A percentile compares a stretch with the other conserved stretches of the same genome.
Evolutionary conservation across 129 eudicot genomes (phyloP).

Genomic region (Ambrosia trifida): DNA sequence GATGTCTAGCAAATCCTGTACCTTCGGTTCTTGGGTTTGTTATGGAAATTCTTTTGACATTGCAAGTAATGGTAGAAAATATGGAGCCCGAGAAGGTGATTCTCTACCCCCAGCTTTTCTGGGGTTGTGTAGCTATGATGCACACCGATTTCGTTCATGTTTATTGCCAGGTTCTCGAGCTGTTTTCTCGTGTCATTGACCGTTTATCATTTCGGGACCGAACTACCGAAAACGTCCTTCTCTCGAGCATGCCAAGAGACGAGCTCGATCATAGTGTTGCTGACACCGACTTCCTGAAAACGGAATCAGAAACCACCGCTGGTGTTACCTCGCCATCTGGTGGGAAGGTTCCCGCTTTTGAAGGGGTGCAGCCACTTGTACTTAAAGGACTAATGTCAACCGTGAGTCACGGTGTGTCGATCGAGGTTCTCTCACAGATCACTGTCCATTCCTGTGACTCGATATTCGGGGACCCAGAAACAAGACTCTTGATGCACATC

Average conservation of each 20-base stretch:
- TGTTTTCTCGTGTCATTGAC: slow-evolving; percentile 83
- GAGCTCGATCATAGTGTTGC: slow-evolving; percentile 66
- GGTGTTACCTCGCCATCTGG: slow-evolving; percentile 40
- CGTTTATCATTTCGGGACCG: slow-evolving; percentile 89
- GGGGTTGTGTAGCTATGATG: slow-evolving; percentile 99
- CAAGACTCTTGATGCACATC: slow-evolving; percentile 89
- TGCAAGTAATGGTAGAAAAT: slow-evolving; percentile 98
- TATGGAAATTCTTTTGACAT: slow-evolving; percentile 85
- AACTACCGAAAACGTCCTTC: slow-evolving; percentile 93
- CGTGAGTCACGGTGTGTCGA: slow-evolving; percentile 79
- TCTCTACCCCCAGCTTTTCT: slow-evolving; percentile 93
- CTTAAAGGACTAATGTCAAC: slow-evolving; percentile 97
- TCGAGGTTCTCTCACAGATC: slow-evolving; percentile 86
- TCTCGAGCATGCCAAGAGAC: slow-evolving; percentile 98
- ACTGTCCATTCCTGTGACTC: slow-evolving; percentile 94
- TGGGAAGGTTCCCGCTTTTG: slow-evolving; percentile 78
- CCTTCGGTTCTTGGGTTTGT: slow-evolving; percentile 90
- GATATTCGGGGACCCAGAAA: slow-evolving; percentile 87
- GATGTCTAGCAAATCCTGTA: slow-evolving; percentile 90
- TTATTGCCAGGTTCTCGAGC: slow-evolving; percentile 95
- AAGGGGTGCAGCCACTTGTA: slow-evolving; percentile 98
- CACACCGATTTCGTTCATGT: slow-evolving; percentile 95
- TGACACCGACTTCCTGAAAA: slow-evolving; percentile 65
- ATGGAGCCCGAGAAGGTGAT: slow-evolving; percentile 98
- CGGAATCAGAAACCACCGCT: slow-evolving; percentile 63